A percentile compares a stretch with the other conserved stretches of the same genome.
These are phyloP conservation scores for Trichophyton verrucosum DNA, from an alignment of 2,329 filamentous ascomycete species.

Conservation along the genomic window DNA sequence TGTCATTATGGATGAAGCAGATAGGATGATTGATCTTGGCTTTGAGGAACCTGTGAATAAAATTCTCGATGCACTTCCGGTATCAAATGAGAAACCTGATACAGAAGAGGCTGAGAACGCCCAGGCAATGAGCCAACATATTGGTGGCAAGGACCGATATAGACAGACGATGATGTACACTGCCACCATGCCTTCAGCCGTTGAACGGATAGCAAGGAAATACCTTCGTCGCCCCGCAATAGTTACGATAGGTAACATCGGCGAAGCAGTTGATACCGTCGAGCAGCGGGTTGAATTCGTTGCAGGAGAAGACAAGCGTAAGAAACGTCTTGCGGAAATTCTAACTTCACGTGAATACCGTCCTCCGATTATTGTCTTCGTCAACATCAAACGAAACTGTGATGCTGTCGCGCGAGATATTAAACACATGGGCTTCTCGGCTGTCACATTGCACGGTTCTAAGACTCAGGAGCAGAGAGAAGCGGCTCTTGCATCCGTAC, in stretches of 20 bases:
- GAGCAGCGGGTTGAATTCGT: conserved; percentile 94
- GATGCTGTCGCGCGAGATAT: conserved; percentile 90
- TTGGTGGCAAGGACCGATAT: conserved; percentile 67
- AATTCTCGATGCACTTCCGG: conserved; percentile 86
- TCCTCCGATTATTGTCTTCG: conserved; percentile 93
- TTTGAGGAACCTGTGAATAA: conserved; percentile 98
- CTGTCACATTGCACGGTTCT: conserved; percentile 83
- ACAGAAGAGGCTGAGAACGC: conserved; percentile 81
- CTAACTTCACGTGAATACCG: conserved; percentile 66
- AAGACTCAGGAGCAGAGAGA: conserved; percentile 98
- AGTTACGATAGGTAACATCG: conserved; percentile 85
- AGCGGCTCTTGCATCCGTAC: conserved; percentile 73
- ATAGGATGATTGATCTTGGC: conserved; percentile 96
- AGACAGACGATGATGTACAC: conserved; percentile 99
- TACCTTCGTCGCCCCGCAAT: conserved; percentile 88
- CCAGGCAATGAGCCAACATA: conserved; percentile 66
- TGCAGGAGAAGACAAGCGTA: conserved; percentile 81
- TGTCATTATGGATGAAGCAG: conserved; percentile 98
- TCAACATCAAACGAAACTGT: conserved; percentile 99
- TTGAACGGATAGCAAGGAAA: conserved; percentile 93
- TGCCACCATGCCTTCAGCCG: conserved; percentile 84
- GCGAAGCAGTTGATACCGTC: conserved; percentile 93
- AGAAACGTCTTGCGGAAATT: conserved; percentile 90
- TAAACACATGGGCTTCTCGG: conserved; percentile 81
- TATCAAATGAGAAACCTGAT: conserved; percentile 90